These are phyloP conservation scores for Diaporthe ampelina DNA, from an alignment of 2,329 filamentous ascomycete species.

Conservation along the genomic window DNA sequence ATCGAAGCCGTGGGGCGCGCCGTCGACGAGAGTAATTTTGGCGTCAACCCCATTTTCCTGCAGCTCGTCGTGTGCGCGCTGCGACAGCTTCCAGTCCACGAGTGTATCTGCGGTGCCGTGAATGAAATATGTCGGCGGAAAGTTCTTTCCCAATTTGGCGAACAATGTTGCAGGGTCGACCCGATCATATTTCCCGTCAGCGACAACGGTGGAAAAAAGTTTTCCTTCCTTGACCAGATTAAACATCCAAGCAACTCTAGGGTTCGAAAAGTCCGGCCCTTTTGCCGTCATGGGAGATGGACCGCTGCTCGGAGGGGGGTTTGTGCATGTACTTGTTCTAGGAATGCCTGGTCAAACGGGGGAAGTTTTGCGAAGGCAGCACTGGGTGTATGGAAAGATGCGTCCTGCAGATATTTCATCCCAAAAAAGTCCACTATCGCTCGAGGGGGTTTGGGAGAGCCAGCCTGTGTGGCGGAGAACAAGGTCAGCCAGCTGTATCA, in stretches of 20 bases:
- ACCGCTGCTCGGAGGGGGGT: not conserved
- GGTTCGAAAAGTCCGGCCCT: not conserved
- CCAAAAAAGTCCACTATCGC: not conserved
- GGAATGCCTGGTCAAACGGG: not conserved
- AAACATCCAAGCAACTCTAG: not conserved
- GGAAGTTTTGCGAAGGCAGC: conserved; percentile 5
- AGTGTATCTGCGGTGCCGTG: conserved; percentile 2
- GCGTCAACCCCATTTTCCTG: not conserved
- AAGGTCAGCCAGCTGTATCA: not conserved
- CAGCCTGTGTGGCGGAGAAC: not conserved
- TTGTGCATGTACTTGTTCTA: not conserved
- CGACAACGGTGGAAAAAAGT: not conserved
- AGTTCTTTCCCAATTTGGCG: not conserved
- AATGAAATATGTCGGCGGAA: not conserved
- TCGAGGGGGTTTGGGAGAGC: not conserved
- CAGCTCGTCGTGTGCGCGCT: conserved; percentile 1
- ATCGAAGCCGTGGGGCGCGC: not conserved
- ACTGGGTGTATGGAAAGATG: not conserved
- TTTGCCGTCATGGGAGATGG: not conserved
- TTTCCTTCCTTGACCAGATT: not conserved
- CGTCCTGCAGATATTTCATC: not conserved
- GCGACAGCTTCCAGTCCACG: not conserved
- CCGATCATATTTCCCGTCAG: not conserved
- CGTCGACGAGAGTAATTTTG: not conserved
- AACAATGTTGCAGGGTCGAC: conserved; percentile 9